Percentiles rank a stretch among this genome's conserved stretches.
These are phyloP conservation scores for Lindgomyces ingoldianus DNA, from an alignment of 495 filamentous ascomycete species.

Conservation along the genomic window DNA sequence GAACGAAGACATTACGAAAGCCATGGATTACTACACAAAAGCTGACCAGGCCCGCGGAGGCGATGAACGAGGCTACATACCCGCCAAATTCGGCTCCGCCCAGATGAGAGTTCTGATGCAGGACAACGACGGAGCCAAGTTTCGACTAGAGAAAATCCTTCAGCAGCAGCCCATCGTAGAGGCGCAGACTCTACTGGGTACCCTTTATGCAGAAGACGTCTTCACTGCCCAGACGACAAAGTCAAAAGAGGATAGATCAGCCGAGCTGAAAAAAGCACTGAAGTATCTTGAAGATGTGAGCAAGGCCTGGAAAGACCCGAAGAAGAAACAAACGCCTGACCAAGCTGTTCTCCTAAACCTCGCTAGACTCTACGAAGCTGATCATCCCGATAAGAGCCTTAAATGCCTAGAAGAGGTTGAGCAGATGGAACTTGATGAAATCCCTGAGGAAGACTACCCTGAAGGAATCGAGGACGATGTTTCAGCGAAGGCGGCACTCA, in stretches of 20 bases:
- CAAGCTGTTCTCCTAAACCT: conserved; percentile 89
- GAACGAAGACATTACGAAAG: conserved; percentile 62
- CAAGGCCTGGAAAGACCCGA: conserved; percentile 87
- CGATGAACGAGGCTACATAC: conserved; percentile 80
- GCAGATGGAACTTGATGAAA: conserved; percentile 74
- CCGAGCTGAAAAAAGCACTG: conserved; percentile 80
- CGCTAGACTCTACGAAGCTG: conserved; percentile 81
- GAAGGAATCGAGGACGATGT: conserved; percentile 59
- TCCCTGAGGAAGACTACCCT: conserved; percentile 67
- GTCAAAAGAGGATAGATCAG: conserved; percentile 81
- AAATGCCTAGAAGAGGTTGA: conserved; percentile 89
- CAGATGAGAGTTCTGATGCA: conserved; percentile 82
- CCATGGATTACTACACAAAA: conserved; percentile 78
- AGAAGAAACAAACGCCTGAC: conserved; percentile 76
- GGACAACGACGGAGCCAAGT: conserved; percentile 88
- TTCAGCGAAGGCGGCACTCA: conserved; percentile 56
- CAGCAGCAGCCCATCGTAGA: conserved; percentile 83
- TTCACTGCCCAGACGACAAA: conserved; percentile 72
- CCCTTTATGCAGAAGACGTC: conserved; percentile 89
- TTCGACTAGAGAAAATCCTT: conserved; percentile 88
- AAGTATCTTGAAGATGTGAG: conserved; percentile 77
- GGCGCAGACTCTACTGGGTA: conserved; percentile 85
- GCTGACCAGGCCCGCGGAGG: conserved; percentile 89
- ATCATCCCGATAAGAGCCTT: conserved; percentile 83
- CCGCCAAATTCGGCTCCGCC: conserved; percentile 88